Conservation (phyloP, 495 filamentous ascomycete species). For the Staphylotrichum longicolle region DNA sequence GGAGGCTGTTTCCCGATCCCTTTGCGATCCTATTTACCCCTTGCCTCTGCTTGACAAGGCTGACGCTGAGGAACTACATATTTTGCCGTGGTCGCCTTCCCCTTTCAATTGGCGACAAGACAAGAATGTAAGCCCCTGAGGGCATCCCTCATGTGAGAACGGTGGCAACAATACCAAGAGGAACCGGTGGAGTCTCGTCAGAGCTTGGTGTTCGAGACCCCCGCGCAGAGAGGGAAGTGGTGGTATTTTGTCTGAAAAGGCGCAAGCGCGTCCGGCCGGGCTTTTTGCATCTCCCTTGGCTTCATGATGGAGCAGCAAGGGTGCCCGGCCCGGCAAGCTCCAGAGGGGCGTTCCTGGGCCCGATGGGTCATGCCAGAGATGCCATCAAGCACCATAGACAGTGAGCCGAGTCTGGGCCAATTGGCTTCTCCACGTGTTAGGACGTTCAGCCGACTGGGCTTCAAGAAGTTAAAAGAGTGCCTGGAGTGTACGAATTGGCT, state of each 20-base stretch:
- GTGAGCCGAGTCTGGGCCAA: background rate
- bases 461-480: background rate
- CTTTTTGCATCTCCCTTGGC: background rate
- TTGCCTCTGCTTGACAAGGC: too few relatives aligned
- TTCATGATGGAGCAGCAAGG: background rate
- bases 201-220: conserved; percentile 7
- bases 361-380: background rate
- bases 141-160: background rate
- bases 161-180: too few relatives aligned
- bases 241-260: background rate
- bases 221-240: background rate
- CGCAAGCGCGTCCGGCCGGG: background rate
- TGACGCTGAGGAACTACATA: too few relatives aligned
- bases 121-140: background rate
- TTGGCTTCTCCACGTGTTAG: background rate
- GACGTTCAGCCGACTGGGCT: background rate
- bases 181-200: background rate
- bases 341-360: too few relatives aligned
- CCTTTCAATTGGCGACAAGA: too few relatives aligned
- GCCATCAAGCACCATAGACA: background rate
- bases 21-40: background rate
- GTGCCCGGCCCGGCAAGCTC: background rate
- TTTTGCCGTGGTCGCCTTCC: too few relatives aligned
- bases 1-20: background rate
- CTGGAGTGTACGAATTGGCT: too few relatives aligned